Evolutionary conservation across 805 yeast species (phyloP).

Genomic region (Ogataea corticis): DNA sequence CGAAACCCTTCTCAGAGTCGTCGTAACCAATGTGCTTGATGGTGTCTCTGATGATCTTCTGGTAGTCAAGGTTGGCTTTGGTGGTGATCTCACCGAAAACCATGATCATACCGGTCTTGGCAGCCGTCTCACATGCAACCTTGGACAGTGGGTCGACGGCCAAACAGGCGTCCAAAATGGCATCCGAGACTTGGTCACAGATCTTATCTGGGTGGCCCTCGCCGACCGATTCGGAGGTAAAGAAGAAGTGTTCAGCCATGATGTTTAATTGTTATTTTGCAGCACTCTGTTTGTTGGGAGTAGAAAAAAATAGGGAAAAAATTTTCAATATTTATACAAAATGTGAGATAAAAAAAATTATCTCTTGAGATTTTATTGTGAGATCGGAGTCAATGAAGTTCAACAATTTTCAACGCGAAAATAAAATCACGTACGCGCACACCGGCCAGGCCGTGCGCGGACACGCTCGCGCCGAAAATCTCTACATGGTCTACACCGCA

Average conservation of each 20-base stretch:
- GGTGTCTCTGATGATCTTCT: slow-evolving; percentile 96
- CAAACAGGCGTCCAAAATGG: slow-evolving; percentile 96
- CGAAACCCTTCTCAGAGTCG: slow-evolving; percentile 93
- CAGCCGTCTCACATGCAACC: slow-evolving; percentile 99
- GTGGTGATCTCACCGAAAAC: slow-evolving; percentile 99
- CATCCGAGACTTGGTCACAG: slow-evolving; percentile 99
- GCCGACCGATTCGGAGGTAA: slow-evolving; percentile 81
- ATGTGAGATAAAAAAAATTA: background rate
- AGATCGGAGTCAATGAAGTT: slow-evolving; percentile 6
- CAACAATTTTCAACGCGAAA: slow-evolving; percentile 1
- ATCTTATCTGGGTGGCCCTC: slow-evolving; percentile 95
- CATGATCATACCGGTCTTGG: slow-evolving; percentile 99
- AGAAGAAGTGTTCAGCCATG: slow-evolving; percentile 33
- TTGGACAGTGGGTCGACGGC: slow-evolving; percentile 94
- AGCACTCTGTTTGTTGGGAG: background rate
- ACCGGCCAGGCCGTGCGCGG: too few relatives aligned
- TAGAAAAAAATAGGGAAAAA: slow-evolving; percentile 7
- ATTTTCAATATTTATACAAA: slow-evolving; percentile 8
- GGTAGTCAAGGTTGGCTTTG: slow-evolving; percentile 92
- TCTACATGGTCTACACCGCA: too few relatives aligned
- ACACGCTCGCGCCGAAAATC: background rate
- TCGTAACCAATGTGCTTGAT: slow-evolving; percentile 98
- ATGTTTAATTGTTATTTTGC: too few relatives aligned
- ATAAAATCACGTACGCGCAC: background rate
- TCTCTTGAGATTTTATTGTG: background rate